Percentiles rank a stretch among this genome's conserved stretches.
These are phyloP conservation scores for Mediolabrus comicus DNA, from an alignment of 108 stramenopile genomes.

Conservation along the genomic window DNA sequence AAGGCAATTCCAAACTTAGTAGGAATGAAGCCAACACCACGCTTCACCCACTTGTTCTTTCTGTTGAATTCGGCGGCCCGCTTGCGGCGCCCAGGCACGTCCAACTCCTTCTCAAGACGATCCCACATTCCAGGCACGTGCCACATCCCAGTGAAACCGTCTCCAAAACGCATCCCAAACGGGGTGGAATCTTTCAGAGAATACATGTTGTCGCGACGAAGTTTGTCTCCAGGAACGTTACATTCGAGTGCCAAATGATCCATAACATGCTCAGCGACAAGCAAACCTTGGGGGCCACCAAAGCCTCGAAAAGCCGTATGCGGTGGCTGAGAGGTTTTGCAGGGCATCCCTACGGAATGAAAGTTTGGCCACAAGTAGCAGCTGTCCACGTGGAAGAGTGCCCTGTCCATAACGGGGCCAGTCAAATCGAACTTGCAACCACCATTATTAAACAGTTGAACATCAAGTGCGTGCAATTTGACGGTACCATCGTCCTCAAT, in stretches of 20 bases:
- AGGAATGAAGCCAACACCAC: conserved; percentile 82
- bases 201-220: conserved; percentile 87
- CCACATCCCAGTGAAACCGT: conserved; percentile 71
- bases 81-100: conserved; percentile 58
- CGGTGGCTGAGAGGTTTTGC: conserved; percentile 90
- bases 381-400: conserved; percentile 91
- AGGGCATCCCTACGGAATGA: conserved; percentile 70
- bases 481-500: conserved; percentile 62
- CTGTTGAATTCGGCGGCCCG: conserved; percentile 80
- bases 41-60: conserved; percentile 82
- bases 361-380: conserved; percentile 88
- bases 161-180: conserved; percentile 82
- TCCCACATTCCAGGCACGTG: conserved; percentile 85
- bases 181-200: conserved; percentile 70
- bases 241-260: conserved; percentile 86
- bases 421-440: conserved; percentile 88
- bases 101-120: conserved; percentile 56
- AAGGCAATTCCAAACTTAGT: conserved; percentile 95
- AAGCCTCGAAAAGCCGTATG: conserved; percentile 96
- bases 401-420: conserved; percentile 87
- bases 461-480: conserved; percentile 76
- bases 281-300: conserved; percentile 91
- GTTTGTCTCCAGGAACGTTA: conserved; percentile 50
- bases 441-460: conserved; percentile 84
- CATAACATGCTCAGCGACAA: conserved; percentile 83